phyloP scores from a whole-genome alignment of 1,284 basidiomycete genomes.

The Termitomyces sp. region DNA sequence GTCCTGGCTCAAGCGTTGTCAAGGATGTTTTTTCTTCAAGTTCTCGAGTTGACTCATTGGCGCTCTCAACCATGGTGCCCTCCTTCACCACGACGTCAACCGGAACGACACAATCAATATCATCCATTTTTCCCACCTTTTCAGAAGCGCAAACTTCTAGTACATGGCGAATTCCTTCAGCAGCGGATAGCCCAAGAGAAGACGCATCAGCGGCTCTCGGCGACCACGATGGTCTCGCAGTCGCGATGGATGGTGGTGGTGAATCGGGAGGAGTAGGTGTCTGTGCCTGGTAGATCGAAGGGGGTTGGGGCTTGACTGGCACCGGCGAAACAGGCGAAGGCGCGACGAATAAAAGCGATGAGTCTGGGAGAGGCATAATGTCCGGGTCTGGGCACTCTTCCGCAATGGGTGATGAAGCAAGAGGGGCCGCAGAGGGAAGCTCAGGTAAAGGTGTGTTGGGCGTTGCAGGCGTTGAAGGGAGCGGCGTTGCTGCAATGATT shows the following conservation, averaged over 20 bases:
- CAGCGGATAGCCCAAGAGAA: constrained; percentile 21
- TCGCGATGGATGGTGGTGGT: constrained; percentile 2
- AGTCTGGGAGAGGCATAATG: constrained; percentile 24
- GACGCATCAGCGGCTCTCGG: constrained; percentile 25
- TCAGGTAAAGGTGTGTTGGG: constrained; percentile 10
- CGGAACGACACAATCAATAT: not conserved
- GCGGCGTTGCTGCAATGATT: constrained; percentile 4
- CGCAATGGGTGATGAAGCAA: not conserved
- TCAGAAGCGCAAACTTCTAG: not conserved
- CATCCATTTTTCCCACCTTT: not conserved
- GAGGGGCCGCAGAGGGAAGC: constrained; percentile 1
- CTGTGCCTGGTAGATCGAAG: constrained; percentile 21
- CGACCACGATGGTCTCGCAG: constrained; percentile 24
- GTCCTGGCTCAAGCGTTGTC: not conserved
- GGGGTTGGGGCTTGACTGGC: constrained; percentile 10
- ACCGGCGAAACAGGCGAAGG: constrained; percentile 5
- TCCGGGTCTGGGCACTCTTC: constrained; percentile 25
- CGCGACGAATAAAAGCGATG: not conserved
- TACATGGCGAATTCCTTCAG: not conserved
- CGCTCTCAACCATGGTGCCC: not conserved
- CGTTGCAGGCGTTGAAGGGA: constrained; percentile 11
- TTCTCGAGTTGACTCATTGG: not conserved
- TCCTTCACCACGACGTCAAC: not conserved
- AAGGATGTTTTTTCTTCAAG: not conserved
- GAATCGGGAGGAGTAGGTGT: constrained; percentile 13